Conservation (phyloP, 306 rosid genomes). For the Echinosophora koreensis region DNA sequence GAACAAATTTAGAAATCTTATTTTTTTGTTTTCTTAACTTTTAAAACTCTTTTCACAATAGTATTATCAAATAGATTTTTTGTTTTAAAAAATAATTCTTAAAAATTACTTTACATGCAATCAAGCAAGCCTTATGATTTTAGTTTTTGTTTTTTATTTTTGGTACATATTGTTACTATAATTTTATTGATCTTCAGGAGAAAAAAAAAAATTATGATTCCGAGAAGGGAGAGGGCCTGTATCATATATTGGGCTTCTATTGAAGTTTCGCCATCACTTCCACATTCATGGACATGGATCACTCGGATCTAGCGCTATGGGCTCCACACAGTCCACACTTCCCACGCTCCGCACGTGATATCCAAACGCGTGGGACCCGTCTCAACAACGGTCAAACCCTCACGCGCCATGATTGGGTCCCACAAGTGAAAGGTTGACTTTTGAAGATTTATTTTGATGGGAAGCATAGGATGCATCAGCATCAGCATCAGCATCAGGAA, state of each 20-base stretch:
- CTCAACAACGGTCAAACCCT: not conserved
- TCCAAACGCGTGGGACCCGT: slow-evolving; percentile 29
- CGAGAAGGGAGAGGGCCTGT: too few species aligned
- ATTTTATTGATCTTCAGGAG: too few species aligned
- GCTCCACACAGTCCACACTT: slow-evolving; percentile 1
- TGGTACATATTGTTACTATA: too few species aligned
- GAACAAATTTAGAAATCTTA: too few species aligned
- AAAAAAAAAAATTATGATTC: too few species aligned
- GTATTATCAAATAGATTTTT: too few species aligned
- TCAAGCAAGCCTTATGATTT: too few species aligned
- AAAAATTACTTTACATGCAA: too few species aligned
- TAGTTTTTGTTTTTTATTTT: too few species aligned
- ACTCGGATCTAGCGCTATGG: not conserved
- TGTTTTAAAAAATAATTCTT: too few species aligned
- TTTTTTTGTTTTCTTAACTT: too few species aligned
- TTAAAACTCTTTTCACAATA: too few species aligned
- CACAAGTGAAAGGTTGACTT: slow-evolving; percentile 57
- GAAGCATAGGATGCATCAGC: not conserved
- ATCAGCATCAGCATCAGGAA: not conserved
- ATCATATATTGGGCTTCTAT: not conserved
- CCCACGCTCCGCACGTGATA: slow-evolving; percentile 47
- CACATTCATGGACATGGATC: not conserved
- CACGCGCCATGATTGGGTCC: not conserved
- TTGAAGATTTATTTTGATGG: not conserved
- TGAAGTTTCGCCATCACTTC: slow-evolving; percentile 29